phyloP scores from a whole-genome alignment of 1,139 yeast species.

The Geotrichum europaeum region DNA sequence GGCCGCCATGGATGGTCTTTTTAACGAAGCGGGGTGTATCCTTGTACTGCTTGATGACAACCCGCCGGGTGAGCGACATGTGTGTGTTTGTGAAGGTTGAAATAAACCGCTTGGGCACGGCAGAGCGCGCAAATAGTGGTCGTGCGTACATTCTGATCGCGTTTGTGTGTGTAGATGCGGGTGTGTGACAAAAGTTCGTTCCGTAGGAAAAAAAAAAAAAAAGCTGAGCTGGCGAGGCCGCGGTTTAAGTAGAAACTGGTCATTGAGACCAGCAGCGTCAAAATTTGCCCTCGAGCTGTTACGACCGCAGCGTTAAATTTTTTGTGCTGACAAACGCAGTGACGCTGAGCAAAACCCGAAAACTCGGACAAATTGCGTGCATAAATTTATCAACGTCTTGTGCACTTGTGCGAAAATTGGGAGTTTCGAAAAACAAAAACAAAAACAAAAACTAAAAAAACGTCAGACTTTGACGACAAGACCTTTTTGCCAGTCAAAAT shows the following conservation, averaged over 20 bases:
- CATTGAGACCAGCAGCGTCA: too few species aligned
- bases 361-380: neutral
- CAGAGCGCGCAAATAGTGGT: neutral
- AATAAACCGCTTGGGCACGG: neutral
- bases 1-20: slow-evolving; percentile 9
- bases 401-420: neutral
- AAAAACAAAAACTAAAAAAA: neutral
- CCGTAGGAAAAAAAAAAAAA: neutral
- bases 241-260: too few species aligned
- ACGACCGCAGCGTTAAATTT: neutral
- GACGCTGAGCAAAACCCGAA: neutral
- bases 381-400: neutral
- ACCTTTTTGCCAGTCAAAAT: neutral
- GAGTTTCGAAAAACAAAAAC: neutral
- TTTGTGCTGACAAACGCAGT: neutral
- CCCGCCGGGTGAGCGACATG: slow-evolving; percentile 9
- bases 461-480: neutral
- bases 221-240: neutral
- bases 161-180: neutral
- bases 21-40: neutral
- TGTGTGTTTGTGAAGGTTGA: slow-evolving; percentile 12
- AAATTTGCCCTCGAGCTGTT: neutral
- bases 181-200: neutral
- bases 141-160: neutral
- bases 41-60: slow-evolving; percentile 5